Evolutionary conservation across 345 rosid species (phyloP).

Genomic region (Gynandropsis gynandra): DNA sequence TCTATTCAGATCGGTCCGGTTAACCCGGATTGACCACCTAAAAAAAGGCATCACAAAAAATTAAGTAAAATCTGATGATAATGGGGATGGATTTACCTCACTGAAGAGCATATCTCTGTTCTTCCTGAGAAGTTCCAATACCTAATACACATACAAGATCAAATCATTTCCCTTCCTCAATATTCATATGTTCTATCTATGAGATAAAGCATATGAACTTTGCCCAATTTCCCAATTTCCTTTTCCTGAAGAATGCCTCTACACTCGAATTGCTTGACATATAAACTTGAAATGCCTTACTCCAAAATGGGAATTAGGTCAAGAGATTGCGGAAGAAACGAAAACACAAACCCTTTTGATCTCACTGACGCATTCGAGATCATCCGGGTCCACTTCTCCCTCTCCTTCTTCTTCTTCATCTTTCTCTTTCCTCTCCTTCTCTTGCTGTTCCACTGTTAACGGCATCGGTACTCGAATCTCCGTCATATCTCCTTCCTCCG

Average conservation of each 20-base stretch:
- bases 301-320: not conserved
- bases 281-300: too few species aligned
- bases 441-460: slow-evolving; percentile 29
- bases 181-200: not conserved
- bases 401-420: slow-evolving; percentile 20
- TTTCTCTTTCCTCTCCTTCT: slow-evolving; percentile 22
- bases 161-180: not conserved
- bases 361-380: slow-evolving; percentile 28
- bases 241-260: too few species aligned
- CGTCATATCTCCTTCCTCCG: slow-evolving; percentile 31
- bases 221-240: not conserved
- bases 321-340: slow-evolving; percentile 1
- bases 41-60: not conserved
- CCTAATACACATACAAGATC: slow-evolving; percentile 28
- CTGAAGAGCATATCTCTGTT: slow-evolving; percentile 88
- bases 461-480: slow-evolving; percentile 33
- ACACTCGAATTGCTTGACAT: too few species aligned
- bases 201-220: not conserved
- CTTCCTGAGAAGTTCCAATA: slow-evolving; percentile 70
- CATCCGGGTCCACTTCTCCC: slow-evolving; percentile 28
- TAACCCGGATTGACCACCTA: not conserved
- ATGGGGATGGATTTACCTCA: slow-evolving; percentile 38
- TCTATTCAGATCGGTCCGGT: not conserved
- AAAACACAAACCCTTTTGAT: slow-evolving; percentile 30
- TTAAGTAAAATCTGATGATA: not conserved